phyloP scores from a whole-genome alignment of 495 filamentous ascomycete genomes.

The Lindgomyces ingoldianus region DNA sequence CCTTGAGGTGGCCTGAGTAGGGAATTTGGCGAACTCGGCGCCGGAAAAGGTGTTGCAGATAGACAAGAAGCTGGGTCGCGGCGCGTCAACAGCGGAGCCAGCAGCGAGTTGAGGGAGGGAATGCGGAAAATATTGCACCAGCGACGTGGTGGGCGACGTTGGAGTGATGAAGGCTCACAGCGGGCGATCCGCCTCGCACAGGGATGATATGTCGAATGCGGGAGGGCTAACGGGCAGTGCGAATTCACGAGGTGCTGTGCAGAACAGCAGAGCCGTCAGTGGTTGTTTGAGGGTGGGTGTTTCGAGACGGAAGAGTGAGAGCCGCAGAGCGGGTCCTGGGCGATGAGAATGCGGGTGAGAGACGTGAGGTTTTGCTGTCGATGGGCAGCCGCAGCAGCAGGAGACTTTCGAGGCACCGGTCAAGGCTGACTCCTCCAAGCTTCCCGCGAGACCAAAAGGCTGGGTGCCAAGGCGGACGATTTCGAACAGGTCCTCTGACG shows the following conservation, averaged over 20 bases:
- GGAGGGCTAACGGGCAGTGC: constrained; percentile 34
- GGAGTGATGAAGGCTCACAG: constrained; percentile 31
- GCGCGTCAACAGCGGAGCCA: constrained; percentile 11
- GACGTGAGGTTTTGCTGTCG: constrained; percentile 14
- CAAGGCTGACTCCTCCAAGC: constrained; percentile 33
- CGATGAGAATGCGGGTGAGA: constrained; percentile 8
- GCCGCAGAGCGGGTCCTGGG: constrained; percentile 6
- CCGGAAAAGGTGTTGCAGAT: background rate
- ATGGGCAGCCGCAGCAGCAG: constrained; percentile 32
- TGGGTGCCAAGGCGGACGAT: constrained; percentile 29
- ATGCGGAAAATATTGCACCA: constrained; percentile 29
- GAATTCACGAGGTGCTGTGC: constrained; percentile 10
- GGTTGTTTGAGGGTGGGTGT: constrained; percentile 4
- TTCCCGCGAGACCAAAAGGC: constrained; percentile 3
- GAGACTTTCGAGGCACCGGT: constrained; percentile 31
- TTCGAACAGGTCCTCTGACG: background rate
- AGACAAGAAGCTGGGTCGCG: constrained; percentile 1
- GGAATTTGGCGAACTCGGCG: background rate
- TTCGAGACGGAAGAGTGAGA: constrained; percentile 12
- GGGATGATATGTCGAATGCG: constrained; percentile 16
- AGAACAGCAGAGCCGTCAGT: constrained; percentile 5
- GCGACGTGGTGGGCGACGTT: background rate
- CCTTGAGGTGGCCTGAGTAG: constrained; percentile 16
- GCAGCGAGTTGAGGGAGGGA: background rate
- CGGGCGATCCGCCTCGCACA: constrained; percentile 22